These are phyloP conservation scores for Hypoxylon trugodes DNA, from an alignment of 495 filamentous ascomycete genomes.

Conservation along the genomic window DNA sequence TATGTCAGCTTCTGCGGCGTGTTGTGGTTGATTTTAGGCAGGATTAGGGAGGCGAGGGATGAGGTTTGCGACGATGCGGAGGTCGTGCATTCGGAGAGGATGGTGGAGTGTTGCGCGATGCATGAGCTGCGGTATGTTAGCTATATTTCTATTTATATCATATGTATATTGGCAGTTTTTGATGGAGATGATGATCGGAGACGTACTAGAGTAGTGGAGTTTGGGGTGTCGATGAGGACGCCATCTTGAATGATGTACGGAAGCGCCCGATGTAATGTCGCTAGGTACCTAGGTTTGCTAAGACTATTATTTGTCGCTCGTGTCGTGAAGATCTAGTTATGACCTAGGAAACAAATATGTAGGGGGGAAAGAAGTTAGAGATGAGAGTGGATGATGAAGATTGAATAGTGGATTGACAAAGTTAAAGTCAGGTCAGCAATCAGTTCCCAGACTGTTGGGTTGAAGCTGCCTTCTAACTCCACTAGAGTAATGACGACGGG, in stretches of 20 bases:
- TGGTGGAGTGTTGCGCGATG: conserved; percentile 89
- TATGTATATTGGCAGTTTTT: conserved; percentile 14
- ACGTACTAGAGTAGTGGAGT: conserved; percentile 84
- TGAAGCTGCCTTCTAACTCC: conserved; percentile 7
- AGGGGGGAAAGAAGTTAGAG: not conserved
- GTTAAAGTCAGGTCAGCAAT: conserved; percentile 24
- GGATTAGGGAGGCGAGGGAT: conserved; percentile 88
- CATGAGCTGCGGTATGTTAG: conserved; percentile 71
- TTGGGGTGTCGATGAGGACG: conserved; percentile 78
- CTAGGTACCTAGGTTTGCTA: too few species aligned
- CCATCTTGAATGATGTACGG: conserved; percentile 60
- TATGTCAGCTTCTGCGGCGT: conserved; percentile 90
- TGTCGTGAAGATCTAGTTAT: not conserved
- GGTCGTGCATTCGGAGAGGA: conserved; percentile 89
- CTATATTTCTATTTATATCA: too few species aligned
- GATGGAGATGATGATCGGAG: conserved; percentile 17
- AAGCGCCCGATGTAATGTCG: too few species aligned
- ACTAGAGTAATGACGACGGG: conserved; percentile 25
- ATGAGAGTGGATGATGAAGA: not conserved
- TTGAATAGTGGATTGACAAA: conserved; percentile 11
- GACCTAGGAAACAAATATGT: not conserved
- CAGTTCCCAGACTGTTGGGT: conserved; percentile 19
- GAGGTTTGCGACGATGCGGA: conserved; percentile 80
- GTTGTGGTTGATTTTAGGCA: conserved; percentile 89
- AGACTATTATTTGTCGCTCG: not conserved